Percentiles rank a stretch among this genome's conserved stretches.
These are phyloP conservation scores for Verticillium albo-atrum DNA, from an alignment of 2,329 filamentous ascomycete genomes.

Conservation along the genomic window DNA sequence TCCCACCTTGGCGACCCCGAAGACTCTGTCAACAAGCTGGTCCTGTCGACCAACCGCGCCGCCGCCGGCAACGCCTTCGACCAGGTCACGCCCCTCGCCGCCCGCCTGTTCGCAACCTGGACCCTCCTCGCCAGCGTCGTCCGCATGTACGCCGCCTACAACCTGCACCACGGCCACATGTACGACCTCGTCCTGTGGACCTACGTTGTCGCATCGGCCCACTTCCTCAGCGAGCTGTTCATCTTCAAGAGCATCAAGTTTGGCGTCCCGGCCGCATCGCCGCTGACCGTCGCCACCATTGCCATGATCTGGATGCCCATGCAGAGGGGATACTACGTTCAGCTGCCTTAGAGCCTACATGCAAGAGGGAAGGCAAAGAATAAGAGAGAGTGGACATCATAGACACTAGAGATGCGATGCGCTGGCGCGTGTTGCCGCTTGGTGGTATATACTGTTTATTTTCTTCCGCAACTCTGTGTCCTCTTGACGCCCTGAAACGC, in stretches of 20 bases:
- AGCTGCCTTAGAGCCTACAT: constrained; percentile 15
- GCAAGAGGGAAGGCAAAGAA: not conserved
- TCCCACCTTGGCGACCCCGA: constrained; percentile 42
- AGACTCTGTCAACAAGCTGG: constrained; percentile 48
- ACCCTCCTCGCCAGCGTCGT: constrained; percentile 74
- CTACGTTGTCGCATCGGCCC: constrained; percentile 70
- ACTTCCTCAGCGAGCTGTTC: constrained; percentile 78
- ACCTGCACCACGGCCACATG: constrained; percentile 65
- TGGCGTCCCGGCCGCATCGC: constrained; percentile 50
- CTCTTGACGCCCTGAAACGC: too few species aligned
- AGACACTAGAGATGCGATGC: not conserved
- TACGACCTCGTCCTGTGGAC: constrained; percentile 82
- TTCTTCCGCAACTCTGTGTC: not conserved
- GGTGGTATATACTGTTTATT: not conserved
- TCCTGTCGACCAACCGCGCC: constrained; percentile 37
- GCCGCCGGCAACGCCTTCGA: constrained; percentile 44
- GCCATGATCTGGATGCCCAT: constrained; percentile 57
- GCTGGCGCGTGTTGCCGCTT: not conserved
- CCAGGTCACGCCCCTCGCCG: constrained; percentile 69
- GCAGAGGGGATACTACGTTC: constrained; percentile 69
- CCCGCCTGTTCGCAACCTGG: constrained; percentile 83
- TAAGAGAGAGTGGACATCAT: not conserved
- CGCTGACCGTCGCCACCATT: constrained; percentile 45
- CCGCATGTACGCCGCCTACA: constrained; percentile 78
- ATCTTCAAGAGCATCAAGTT: constrained; percentile 72